A percentile compares a stretch with the other conserved stretches of the same genome.
These are phyloP conservation scores for Proliferodiscus dingleyae DNA, from an alignment of 2,329 filamentous ascomycete species.

Conservation along the genomic window DNA sequence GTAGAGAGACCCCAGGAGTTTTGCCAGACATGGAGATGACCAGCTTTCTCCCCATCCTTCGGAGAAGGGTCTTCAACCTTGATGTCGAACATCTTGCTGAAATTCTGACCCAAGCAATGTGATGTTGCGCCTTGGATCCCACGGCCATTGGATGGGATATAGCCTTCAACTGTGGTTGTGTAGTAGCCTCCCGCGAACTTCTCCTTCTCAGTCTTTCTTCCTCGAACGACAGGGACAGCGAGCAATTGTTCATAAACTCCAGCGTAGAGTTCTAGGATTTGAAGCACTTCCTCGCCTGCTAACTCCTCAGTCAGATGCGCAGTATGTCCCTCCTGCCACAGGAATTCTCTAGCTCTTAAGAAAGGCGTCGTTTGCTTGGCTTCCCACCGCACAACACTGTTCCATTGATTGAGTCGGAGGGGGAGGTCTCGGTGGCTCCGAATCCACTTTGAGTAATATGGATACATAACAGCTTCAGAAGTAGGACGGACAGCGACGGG, in stretches of 20 bases:
- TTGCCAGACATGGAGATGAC: constrained; percentile 88
- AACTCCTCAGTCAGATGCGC: constrained; percentile 81
- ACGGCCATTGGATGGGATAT: constrained; percentile 90
- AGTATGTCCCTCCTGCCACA: constrained; percentile 86
- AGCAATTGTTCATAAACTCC: constrained; percentile 89
- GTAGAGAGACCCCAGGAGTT: constrained; percentile 99
- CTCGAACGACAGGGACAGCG: constrained; percentile 90
- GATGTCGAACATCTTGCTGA: constrained; percentile 99
- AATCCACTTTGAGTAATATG: constrained; percentile 96
- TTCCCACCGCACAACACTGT: constrained; percentile 90
- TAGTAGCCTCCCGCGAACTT: constrained; percentile 97
- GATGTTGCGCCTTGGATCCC: constrained; percentile 96
- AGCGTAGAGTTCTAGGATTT: constrained; percentile 92
- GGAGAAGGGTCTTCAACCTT: constrained; percentile 85
- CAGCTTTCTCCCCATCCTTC: constrained; percentile 67
- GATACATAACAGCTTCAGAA: constrained; percentile 83
- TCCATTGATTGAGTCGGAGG: constrained; percentile 95
- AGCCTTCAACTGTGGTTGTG: constrained; percentile 94
- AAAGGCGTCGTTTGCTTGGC: constrained; percentile 90
- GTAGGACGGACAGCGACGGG: constrained; percentile 64
- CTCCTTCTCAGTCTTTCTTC: constrained; percentile 92
- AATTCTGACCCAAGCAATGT: constrained; percentile 89
- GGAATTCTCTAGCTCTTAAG: constrained; percentile 86
- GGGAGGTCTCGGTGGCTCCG: constrained; percentile 93
- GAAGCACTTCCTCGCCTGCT: constrained; percentile 78